phyloP scores from a whole-genome alignment of 139 green algal genomes.

The Chlorella sorokiniana region DNA sequence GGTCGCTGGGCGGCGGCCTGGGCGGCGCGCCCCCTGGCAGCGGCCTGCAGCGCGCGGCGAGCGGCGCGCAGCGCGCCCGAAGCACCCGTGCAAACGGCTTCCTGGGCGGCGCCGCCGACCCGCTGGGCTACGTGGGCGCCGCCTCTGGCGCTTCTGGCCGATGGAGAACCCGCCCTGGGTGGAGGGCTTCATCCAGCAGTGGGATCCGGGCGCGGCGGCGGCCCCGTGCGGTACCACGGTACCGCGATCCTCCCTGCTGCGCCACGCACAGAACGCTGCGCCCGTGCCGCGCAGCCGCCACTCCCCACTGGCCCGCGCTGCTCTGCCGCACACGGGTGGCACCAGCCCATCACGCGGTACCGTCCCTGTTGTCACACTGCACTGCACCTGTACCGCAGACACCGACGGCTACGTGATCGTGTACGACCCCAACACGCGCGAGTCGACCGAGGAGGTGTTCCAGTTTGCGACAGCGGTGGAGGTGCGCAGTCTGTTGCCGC shows the following conservation, averaged over 20 bases:
- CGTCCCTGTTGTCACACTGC: no score
- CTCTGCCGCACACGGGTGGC: no score
- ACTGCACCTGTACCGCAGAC: background rate
- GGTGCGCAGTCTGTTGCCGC: background rate
- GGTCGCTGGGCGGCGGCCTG: background rate
- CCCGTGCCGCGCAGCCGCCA: no score
- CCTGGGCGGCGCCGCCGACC: background rate
- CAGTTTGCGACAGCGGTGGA: constrained; percentile 20
- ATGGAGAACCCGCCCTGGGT: constrained; percentile 47
- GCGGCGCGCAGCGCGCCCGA: constrained; percentile 12
- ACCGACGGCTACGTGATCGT: constrained; percentile 36
- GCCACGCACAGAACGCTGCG: no score
- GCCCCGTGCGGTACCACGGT: no score
- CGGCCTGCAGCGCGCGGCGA: background rate
- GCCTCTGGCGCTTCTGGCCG: constrained; percentile 44
- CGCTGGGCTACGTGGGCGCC: constrained; percentile 9
- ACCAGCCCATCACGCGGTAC: background rate
- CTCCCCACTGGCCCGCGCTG: no score
- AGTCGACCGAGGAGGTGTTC: constrained; percentile 39
- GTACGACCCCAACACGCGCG: constrained; percentile 49
- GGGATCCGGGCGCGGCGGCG: constrained; percentile 27
- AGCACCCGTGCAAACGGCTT: background rate
- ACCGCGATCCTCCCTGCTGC: no score
- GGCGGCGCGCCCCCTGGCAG: background rate
- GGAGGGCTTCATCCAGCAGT: constrained; percentile 52